Evolutionary conservation across 139 green algal species (phyloP).

Genomic region (Prasinococcaceae sp.): DNA sequence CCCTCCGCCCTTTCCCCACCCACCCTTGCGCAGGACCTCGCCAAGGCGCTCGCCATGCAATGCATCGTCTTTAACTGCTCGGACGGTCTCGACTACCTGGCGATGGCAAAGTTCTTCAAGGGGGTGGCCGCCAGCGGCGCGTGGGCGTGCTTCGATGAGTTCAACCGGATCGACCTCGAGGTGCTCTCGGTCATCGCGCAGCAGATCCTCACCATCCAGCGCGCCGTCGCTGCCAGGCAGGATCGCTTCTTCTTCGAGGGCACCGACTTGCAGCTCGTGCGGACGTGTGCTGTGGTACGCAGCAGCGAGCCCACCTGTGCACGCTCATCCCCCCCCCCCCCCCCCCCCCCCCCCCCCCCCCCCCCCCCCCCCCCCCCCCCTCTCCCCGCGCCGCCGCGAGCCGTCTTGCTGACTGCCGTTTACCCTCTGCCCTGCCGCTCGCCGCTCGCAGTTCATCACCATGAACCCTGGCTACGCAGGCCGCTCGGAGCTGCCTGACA

Average conservation of each 20-base stretch:
- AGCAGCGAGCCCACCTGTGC: too few species aligned
- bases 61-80: constrained; percentile 38
- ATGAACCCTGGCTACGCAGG: constrained; percentile 33
- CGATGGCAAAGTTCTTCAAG: constrained; percentile 36
- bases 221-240: constrained; percentile 28
- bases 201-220: constrained; percentile 44
- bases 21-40: too few species aligned
- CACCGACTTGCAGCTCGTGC: constrained; percentile 16
- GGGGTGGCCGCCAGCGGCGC: constrained; percentile 23
- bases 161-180: constrained; percentile 34
- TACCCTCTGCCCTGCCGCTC: too few species aligned
- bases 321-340: too few species aligned
- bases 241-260: constrained; percentile 27
- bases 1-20: too few species aligned
- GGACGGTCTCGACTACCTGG: constrained; percentile 28
- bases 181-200: constrained; percentile 27
- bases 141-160: constrained; percentile 33
- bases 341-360: too few species aligned
- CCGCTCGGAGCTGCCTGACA: constrained; percentile 27
- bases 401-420: too few species aligned
- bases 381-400: too few species aligned
- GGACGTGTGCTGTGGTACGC: constrained; percentile 18
- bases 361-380: too few species aligned
- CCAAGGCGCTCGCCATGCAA: constrained; percentile 29
- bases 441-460: constrained; percentile 25